Evolutionary conservation across 116 monocot species (phyloP).

Genomic region (Posidonia oceanica): DNA sequence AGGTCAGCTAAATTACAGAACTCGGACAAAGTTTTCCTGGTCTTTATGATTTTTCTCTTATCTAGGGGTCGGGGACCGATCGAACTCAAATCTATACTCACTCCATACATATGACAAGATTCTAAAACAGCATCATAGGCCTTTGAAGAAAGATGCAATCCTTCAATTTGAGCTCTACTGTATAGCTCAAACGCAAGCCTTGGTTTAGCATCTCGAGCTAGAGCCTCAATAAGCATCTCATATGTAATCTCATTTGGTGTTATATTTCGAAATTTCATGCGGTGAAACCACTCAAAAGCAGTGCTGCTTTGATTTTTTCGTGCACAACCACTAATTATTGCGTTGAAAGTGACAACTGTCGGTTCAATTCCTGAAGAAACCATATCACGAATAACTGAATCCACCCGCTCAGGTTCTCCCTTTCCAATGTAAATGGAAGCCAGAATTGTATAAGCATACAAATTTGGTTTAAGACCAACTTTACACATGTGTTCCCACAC

Average conservation of each 20-base stretch:
- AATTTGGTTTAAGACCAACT: slow-evolving; percentile 66
- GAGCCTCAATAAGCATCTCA: slow-evolving; percentile 62
- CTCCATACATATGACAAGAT: slow-evolving; percentile 27
- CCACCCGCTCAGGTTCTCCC: slow-evolving; percentile 50
- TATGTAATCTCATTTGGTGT: slow-evolving; percentile 77
- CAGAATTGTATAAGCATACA: slow-evolving; percentile 81
- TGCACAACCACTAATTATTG: slow-evolving; percentile 71
- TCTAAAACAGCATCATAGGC: slow-evolving; percentile 57
- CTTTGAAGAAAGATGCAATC: slow-evolving; percentile 48
- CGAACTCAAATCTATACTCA: slow-evolving; percentile 28
- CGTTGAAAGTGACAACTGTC: slow-evolving; percentile 81
- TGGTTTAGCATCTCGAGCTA: slow-evolving; percentile 50
- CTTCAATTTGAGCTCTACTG: slow-evolving; percentile 38
- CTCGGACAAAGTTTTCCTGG: slow-evolving; percentile 27
- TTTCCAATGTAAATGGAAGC: slow-evolving; percentile 57
- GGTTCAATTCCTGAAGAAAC: slow-evolving; percentile 39
- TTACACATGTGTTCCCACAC: slow-evolving; percentile 95
- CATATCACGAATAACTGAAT: slow-evolving; percentile 57
- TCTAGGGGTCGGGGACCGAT: slow-evolving; percentile 43
- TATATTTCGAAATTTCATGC: slow-evolving; percentile 63
- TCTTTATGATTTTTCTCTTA: slow-evolving; percentile 29
- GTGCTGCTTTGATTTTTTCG: slow-evolving; percentile 36
- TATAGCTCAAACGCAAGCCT: slow-evolving; percentile 82
- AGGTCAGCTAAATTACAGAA: slow-evolving; percentile 33
- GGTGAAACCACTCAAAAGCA: slow-evolving; percentile 84